Evolutionary conservation across 169 alveolate genomes (phyloP).

Genomic region (Blepharisma undulans): DNA sequence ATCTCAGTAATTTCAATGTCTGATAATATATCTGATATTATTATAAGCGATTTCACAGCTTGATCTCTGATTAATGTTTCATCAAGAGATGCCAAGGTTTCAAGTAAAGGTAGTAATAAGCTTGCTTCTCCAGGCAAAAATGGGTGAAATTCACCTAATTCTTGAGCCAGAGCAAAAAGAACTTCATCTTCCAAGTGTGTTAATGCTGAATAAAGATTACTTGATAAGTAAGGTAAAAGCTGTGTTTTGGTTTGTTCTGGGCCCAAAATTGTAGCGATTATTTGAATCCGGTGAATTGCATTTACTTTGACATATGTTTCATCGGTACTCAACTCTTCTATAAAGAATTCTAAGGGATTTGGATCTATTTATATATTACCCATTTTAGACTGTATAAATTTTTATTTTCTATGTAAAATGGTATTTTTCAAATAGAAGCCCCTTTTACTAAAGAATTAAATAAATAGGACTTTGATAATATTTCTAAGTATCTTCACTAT

Average conservation of each 20-base stretch:
- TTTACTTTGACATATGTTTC: constrained; percentile 76
- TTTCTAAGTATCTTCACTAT: background rate
- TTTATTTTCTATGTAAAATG: background rate
- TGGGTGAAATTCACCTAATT: constrained; percentile 62
- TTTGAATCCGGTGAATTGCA: constrained; percentile 75
- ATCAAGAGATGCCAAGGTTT: constrained; percentile 69
- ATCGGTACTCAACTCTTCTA: constrained; percentile 80
- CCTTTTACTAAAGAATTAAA: background rate
- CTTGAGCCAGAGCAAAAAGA: constrained; percentile 82
- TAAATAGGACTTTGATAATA: background rate
- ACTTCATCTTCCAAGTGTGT: constrained; percentile 76
- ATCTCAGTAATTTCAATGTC: constrained; percentile 58
- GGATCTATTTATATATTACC: background rate
- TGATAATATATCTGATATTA: constrained; percentile 53
- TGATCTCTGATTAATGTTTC: constrained; percentile 85
- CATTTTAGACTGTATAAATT: background rate
- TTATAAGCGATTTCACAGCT: constrained; percentile 68
- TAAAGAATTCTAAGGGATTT: constrained; percentile 67
- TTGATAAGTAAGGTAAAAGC: constrained; percentile 67
- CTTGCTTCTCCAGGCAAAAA: constrained; percentile 6
- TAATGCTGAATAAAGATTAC: constrained; percentile 29
- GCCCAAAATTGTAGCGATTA: constrained; percentile 66
- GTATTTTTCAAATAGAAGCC: background rate
- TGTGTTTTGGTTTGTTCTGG: constrained; percentile 54
- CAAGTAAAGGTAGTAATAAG: constrained; percentile 61